Base-by-base conservation (phyloP, 2,329 filamentous ascomycete species). In the Exophiala calicioides region DNA sequence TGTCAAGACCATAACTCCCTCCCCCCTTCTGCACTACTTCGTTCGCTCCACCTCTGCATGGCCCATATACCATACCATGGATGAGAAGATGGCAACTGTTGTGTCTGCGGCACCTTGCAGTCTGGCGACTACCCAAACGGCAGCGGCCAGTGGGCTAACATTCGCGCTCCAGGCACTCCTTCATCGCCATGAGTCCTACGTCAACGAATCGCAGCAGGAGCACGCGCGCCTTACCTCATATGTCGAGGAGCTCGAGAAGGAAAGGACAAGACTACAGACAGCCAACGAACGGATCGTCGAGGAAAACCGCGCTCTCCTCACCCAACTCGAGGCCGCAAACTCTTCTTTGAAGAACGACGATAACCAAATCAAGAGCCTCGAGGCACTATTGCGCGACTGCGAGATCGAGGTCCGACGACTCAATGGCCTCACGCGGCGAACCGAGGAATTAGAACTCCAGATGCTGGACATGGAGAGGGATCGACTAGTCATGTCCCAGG, bases 131-230 rank as follows among this genome's bases (percentile, higher is more conserved):
- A 44, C 47, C 24, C 38, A 47, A 13, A 47, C 29, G 24, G 37
- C 47, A 15, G 21, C 47, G 43, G 51, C 44, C 44, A 51, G 50
- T 33, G 58, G 58, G 72, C 86, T 94, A 70, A 94, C 82, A 42
- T 86, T 81, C 69, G 73, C 79, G 43, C 69, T 85, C 49, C 83
- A 97, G 93, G 90, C 90, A 50, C 78, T 98, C 46, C 81, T 98
- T 31, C 82, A 86, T 56, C 86, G 91, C 61, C 90, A 98, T 79
- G 90, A 97, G 74, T 83, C 87, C 50, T 96, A 95, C 69, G 91
- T 96, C 78, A 85, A 85, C 58, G 89, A 95, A 67, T 89, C 90
- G 50, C 90, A 95, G 73, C 82, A 83, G 59, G 90, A 96, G 65
- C 86, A 90, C 51, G 73, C 77, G 52, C 80, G 84, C 52, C 82